These are phyloP conservation scores for Chalciporus pseudorubinellus DNA, from an alignment of 768 basidiomycete genomes.

Conservation along the genomic window DNA sequence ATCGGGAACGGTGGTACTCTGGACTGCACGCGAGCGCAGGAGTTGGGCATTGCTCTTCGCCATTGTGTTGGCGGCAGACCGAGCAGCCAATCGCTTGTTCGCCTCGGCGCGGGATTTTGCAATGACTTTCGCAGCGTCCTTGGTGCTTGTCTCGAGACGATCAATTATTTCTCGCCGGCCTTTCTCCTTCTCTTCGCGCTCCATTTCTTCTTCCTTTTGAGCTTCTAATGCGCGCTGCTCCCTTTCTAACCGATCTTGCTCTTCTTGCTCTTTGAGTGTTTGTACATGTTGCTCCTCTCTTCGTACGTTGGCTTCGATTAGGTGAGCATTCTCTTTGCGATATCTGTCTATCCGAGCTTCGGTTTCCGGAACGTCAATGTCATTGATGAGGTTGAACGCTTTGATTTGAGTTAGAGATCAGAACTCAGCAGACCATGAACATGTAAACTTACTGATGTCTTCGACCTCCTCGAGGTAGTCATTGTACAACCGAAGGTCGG, in stretches of 20 bases:
- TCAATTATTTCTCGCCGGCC: constrained; percentile 75
- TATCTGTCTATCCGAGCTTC: constrained; percentile 81
- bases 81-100: constrained; percentile 57
- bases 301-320: constrained; percentile 82
- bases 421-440: background rate
- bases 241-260: constrained; percentile 67
- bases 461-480: constrained; percentile 97
- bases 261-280: constrained; percentile 75
- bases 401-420: background rate
- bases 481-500: constrained; percentile 76
- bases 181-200: constrained; percentile 73
- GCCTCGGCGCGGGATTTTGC: constrained; percentile 67
- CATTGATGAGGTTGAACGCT: constrained; percentile 97
- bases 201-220: constrained; percentile 68
- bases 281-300: constrained; percentile 77
- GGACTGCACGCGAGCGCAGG: constrained; percentile 61
- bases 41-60: constrained; percentile 47
- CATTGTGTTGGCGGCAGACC: constrained; percentile 42
- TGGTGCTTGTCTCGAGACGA: constrained; percentile 73
- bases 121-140: constrained; percentile 66
- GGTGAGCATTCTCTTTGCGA: constrained; percentile 74
- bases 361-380: constrained; percentile 75
- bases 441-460: constrained; percentile 63
- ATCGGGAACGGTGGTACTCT: constrained; percentile 67
- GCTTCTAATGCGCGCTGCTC: constrained; percentile 67